phyloP scores from a whole-genome alignment of 2,329 filamentous ascomycete genomes.

The Colletotrichum echinochloae region DNA sequence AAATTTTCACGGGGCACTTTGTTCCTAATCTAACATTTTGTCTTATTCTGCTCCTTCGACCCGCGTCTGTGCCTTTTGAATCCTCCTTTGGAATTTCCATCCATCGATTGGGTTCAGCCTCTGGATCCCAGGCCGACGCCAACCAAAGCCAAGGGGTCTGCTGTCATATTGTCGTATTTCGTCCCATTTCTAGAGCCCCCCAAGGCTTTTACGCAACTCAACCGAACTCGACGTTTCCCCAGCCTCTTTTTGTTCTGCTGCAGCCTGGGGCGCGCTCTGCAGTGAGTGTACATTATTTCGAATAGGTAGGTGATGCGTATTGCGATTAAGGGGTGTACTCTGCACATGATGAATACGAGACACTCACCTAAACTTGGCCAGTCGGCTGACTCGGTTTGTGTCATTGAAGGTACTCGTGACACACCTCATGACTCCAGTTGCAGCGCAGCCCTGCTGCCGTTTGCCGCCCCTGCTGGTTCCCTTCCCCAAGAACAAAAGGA shows the following conservation, averaged over 20 bases:
- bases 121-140: background rate
- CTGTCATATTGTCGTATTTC: background rate
- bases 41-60: background rate
- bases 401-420: conserved; percentile 37
- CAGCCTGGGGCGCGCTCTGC: background rate
- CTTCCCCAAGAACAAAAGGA: background rate
- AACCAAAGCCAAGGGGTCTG: background rate
- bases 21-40: background rate
- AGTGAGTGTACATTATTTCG: background rate
- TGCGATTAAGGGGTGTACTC: conserved; percentile 11
- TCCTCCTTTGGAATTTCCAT: background rate
- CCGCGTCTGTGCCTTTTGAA: background rate
- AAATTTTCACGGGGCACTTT: background rate
- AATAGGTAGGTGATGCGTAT: background rate
- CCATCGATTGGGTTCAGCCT: background rate
- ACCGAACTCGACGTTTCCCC: background rate
- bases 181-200: background rate
- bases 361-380: conserved; percentile 17
- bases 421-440: conserved; percentile 23
- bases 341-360: conserved; percentile 29
- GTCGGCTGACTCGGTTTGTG: conserved; percentile 35
- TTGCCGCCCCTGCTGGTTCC: background rate
- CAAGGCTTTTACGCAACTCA: background rate
- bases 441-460: background rate
- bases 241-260: background rate